These are phyloP conservation scores for Arabidopsis arenosa DNA, from an alignment of 345 rosid genomes.

Conservation along the genomic window DNA sequence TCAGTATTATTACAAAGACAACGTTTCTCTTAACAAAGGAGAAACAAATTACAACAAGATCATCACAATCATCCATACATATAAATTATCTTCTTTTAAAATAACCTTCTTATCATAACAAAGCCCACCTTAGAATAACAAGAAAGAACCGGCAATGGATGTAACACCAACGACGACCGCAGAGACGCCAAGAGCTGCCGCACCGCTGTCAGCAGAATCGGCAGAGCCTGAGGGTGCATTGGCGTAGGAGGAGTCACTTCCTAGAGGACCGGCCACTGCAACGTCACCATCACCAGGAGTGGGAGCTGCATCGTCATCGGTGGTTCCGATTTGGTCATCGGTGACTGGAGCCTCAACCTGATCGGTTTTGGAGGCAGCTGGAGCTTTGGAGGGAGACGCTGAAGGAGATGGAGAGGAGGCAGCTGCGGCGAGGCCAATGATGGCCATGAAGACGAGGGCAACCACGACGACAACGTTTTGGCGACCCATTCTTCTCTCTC, in stretches of 20 bases:
- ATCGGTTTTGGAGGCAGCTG: conserved; percentile 18
- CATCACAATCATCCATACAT: conserved; percentile 42
- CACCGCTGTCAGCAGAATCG: conserved; percentile 29
- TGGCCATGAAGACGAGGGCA: conserved; percentile 42
- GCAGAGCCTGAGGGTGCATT: conserved; percentile 16
- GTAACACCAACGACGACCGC: conserved; percentile 44
- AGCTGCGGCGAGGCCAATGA: conserved; percentile 44
- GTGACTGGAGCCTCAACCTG: conserved; percentile 25
- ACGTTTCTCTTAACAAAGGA: conserved; percentile 12
- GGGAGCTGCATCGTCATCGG: conserved; percentile 37
- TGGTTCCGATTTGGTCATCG: conserved; percentile 42
- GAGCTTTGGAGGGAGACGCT: conserved; percentile 41
- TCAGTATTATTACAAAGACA: conserved; percentile 24
- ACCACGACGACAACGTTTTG: conserved; percentile 34
- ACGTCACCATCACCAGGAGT: conserved; percentile 45
- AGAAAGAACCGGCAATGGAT: conserved; percentile 50
- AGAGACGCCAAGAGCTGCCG: conserved; percentile 43
- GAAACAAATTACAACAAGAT: conserved; percentile 24
- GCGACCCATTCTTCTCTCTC: conserved; percentile 43
- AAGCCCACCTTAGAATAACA: conserved; percentile 37
- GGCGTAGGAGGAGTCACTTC: conserved; percentile 44
- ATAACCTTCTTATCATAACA: conserved; percentile 11
- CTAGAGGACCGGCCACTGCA: conserved; percentile 54
- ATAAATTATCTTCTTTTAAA: not conserved
- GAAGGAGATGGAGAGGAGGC: conserved; percentile 42